phyloP scores from a whole-genome alignment of 2,329 filamentous ascomycete genomes.

The Nemania serpens region DNA sequence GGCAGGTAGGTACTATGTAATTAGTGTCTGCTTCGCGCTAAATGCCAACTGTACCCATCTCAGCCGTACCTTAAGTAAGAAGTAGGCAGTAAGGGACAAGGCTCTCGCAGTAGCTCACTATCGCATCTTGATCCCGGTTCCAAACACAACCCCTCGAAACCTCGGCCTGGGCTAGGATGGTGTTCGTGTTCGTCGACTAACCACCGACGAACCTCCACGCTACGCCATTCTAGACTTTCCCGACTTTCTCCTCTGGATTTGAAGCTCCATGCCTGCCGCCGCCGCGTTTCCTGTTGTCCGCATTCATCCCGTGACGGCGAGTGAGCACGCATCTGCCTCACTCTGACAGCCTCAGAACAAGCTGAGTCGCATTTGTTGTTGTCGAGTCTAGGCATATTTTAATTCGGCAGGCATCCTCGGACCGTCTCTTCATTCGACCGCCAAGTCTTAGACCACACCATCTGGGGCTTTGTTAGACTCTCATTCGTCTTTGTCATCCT shows the following conservation, averaged over 20 bases:
- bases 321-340: too few relatives aligned
- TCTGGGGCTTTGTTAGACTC: not conserved
- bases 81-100: not conserved
- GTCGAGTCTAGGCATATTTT: not conserved
- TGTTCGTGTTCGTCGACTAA: not conserved
- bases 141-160: slow-evolving; percentile 4
- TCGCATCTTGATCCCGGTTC: slow-evolving; percentile 6
- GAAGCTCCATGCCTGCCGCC: not conserved
- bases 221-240: not conserved
- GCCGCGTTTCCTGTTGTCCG: not conserved
- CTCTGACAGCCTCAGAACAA: too few relatives aligned
- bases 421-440: not conserved
- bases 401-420: too few relatives aligned
- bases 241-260: not conserved
- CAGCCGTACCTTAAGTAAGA: not conserved
- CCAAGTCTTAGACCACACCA: not conserved
- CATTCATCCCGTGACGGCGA: not conserved
- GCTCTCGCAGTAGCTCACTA: slow-evolving; percentile 9
- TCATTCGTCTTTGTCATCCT: not conserved
- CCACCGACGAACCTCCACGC: not conserved
- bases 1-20: too few relatives aligned
- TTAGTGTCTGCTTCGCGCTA: not conserved
- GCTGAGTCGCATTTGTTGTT: not conserved
- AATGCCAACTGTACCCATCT: not conserved
- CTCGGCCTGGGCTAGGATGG: not conserved